Evolutionary conservation across 2,329 filamentous ascomycete species (phyloP).

Genomic region (Camptophora hylomeconis): DNA sequence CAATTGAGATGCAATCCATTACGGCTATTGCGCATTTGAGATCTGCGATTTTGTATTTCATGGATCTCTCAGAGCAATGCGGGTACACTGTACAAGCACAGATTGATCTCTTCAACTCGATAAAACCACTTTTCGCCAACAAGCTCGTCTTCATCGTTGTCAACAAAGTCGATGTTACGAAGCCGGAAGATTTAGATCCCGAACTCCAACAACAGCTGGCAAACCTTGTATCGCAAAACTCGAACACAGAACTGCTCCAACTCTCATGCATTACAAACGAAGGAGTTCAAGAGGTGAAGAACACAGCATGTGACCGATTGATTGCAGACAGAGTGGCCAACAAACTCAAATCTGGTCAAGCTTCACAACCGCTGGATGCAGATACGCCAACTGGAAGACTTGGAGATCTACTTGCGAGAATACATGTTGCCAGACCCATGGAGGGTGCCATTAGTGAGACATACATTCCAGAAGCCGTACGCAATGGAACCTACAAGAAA

Average conservation of each 20-base stretch:
- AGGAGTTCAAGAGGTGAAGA: constrained; percentile 88
- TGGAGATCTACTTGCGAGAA: constrained; percentile 80
- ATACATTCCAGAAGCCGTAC: constrained; percentile 76
- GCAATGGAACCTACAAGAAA: constrained; percentile 56
- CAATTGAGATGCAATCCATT: constrained; percentile 98
- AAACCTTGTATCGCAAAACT: constrained; percentile 59
- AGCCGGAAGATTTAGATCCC: constrained; percentile 72
- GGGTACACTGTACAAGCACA: constrained; percentile 88
- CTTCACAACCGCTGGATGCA: constrained; percentile 64
- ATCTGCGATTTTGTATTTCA: constrained; percentile 92
- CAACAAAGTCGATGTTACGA: constrained; percentile 94
- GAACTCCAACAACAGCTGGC: constrained; percentile 69
- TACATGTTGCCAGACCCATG: constrained; percentile 92
- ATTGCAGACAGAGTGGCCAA: constrained; percentile 87
- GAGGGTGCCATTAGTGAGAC: constrained; percentile 65
- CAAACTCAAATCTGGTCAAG: constrained; percentile 83
- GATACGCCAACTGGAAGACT: constrained; percentile 69
- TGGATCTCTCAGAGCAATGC: constrained; percentile 94
- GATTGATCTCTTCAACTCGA: constrained; percentile 88
- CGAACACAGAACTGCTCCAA: constrained; percentile 85
- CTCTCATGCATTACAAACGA: constrained; percentile 91
- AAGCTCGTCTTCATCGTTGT: constrained; percentile 93
- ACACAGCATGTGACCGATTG: constrained; percentile 81
- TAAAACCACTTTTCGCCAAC: constrained; percentile 93
- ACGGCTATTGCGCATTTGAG: constrained; percentile 94